These are phyloP conservation scores for Rhodamnia argentea DNA, from an alignment of 345 rosid genomes.

Conservation along the genomic window DNA sequence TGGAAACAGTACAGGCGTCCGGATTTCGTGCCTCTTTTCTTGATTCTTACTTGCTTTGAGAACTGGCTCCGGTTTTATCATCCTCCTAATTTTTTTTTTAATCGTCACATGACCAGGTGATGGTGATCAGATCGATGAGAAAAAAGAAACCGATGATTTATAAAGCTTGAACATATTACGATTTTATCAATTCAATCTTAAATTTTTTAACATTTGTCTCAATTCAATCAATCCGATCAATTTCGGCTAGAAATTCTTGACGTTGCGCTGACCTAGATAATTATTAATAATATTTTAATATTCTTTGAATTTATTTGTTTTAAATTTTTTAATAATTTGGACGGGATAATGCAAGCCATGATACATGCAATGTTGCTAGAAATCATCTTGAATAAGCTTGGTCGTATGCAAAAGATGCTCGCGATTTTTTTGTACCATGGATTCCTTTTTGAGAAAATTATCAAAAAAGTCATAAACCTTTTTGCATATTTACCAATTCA, in stretches of 20 bases:
- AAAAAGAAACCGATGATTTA: background rate
- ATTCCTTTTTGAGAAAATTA: background rate
- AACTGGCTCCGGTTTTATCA: background rate
- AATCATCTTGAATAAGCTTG: background rate
- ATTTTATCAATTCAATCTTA: rapidly evolving
- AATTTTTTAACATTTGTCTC: no score
- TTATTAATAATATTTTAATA: no score
- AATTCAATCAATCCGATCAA: rapidly evolving
- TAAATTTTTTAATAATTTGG: no score
- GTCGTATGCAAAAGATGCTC: background rate
- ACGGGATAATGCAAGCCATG: background rate
- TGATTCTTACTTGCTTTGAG: background rate
- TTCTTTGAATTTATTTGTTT: no score
- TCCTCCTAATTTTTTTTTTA: background rate
- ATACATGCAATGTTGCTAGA: background rate
- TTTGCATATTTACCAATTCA: no score
- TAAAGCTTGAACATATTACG: background rate
- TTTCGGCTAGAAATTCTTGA: rapidly evolving
- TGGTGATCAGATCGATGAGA: background rate
- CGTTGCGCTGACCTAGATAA: no score
- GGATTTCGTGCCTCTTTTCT: background rate
- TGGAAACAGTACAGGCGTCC: background rate
- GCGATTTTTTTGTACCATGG: background rate
- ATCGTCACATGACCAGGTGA: background rate
- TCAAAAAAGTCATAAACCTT: no score